Evolutionary conservation across 2,329 filamentous ascomycete genomes (phyloP), one percentile per base, ranked within the genome.

Genomic region (Helminthosporium solani): DNA sequence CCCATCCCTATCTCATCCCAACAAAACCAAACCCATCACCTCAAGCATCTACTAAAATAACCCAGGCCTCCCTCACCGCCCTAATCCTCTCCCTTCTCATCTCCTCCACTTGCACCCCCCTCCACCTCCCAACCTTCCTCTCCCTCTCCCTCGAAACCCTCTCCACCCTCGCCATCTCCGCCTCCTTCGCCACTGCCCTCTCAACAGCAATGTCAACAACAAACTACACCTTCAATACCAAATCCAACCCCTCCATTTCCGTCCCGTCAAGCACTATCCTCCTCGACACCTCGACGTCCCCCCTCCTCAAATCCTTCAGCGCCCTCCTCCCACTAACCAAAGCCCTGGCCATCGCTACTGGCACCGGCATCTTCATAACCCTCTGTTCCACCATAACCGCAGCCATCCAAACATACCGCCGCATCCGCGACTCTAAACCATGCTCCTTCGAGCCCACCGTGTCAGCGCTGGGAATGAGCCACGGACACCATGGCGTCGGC

Each of bases 401-500:
- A 16, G 36, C 50, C 7, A 46, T 64, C 3, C 45, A 51, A 12
- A 47, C 50, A 14, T 60, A 56, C 28, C 44, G 52, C 7, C 49
- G 50, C 19, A 40, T 39, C 8, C 45, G 49, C 18, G 50, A 47
- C 9, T 54, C 50, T 25, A 56, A 62, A 33, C 54, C 50, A 36
- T 65, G 59, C 44, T 60, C 56, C 3, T 66, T 66, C 36, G 62
- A 65, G 45, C 63, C 63, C 25, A 64, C 58, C 9, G 61, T 56
- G n/a, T 64, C 61, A 5, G 51, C 53, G 16, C 47, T 66, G 8
- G 62, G 62, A 7, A 65, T 65, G 58, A 42, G 52, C 1, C 54
- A 62, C 28, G 57, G 53, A 12, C 61, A 64, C 25, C 43, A 53
- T 31, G 56, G 55, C 25, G 46, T 56, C 23, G 23, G 23, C 12